A percentile compares a stretch with the other conserved stretches of the same genome.
These are phyloP conservation scores for Chaetomium olivaceum DNA, from an alignment of 2,329 filamentous ascomycete species.

Conservation along the genomic window DNA sequence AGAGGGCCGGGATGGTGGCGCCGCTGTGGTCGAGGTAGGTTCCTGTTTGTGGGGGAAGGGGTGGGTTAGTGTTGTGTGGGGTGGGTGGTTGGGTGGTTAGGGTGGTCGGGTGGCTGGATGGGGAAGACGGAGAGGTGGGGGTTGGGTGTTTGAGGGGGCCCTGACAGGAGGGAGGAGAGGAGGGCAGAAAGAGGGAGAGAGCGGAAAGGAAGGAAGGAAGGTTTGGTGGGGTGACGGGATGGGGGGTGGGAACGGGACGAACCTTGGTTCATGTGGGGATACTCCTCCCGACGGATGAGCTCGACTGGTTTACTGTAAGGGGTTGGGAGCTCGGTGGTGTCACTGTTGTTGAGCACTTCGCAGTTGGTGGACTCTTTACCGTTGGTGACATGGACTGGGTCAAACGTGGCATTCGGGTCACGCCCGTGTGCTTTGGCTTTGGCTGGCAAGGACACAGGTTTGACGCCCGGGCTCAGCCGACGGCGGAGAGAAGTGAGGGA, in stretches of 20 bases:
- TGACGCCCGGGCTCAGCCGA: constrained; percentile 7
- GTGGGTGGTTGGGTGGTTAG: background rate
- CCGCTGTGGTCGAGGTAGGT: constrained; percentile 61
- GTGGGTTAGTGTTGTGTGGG: constrained; percentile 27
- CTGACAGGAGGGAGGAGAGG: background rate
- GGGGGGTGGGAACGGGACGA: background rate
- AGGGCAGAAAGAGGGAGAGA: background rate
- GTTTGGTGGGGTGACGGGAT: background rate
- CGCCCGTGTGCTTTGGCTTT: background rate
- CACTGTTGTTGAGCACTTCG: background rate
- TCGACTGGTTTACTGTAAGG: constrained; percentile 41
- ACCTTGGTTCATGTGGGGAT: constrained; percentile 48
- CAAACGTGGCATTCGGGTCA: background rate
- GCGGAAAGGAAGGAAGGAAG: background rate
- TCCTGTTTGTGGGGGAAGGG: constrained; percentile 29
- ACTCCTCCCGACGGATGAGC: constrained; percentile 42
- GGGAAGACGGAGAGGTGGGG: background rate
- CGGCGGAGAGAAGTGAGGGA: constrained; percentile 27
- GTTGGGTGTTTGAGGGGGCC: background rate
- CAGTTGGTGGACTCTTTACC: background rate
- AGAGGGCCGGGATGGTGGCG: constrained; percentile 58
- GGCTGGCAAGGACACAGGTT: background rate
- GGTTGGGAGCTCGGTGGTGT: background rate
- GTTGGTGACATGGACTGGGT: background rate
- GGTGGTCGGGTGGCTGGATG: background rate